Evolutionary conservation across 345 rosid genomes (phyloP), one percentile per base, ranked within the genome.

Genomic region (Salix koriyanagi): DNA sequence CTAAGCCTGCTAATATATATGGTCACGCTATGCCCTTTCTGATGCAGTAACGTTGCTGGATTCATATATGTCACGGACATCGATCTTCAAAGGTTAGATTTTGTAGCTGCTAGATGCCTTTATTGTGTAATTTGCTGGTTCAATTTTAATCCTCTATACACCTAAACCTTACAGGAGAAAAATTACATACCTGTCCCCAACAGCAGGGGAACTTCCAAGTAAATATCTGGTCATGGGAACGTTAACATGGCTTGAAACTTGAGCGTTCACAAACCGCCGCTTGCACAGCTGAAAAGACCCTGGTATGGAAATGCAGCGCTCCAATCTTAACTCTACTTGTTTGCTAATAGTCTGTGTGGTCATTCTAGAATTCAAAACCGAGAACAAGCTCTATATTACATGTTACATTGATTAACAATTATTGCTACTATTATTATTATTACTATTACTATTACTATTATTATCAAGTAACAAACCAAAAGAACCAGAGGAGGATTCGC

Each of bases 21-120:
- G 36, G 6, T 39, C 12, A 6, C 69, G 12, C 13, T 5, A 34
- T 66, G 4, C 19, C 36, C 67, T 79, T 50, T 75, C 67, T 69
- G 65, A 21, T 83, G 85, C 86, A 89, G 97, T 74, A 93, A 89
- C 84, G 91, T 92, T 39, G 97, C 97, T 60, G 99, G 94, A 36
- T 92, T 93, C 81, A 87, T 96, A 76, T 89, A 88, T 58, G 79
- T 93, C 69, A 90, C 97, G 1, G 95, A 92, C 23, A 76, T 96
- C 26, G 97, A 96, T 80, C 74, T 82, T 39, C 88, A 80, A 70
- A 87, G 94, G 89, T 91, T 72, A 11, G 83, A 32, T 65, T 75
- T 28, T 36, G 32, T 9, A 18, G 5, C 70, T 23, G n/a, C 32
- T 72, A 26, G 19, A 16, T 39, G 72, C 76, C 65, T 69, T 15